These are phyloP conservation scores for Fusarium drepaniforme DNA, from an alignment of 2,329 filamentous ascomycete species.

Conservation along the genomic window DNA sequence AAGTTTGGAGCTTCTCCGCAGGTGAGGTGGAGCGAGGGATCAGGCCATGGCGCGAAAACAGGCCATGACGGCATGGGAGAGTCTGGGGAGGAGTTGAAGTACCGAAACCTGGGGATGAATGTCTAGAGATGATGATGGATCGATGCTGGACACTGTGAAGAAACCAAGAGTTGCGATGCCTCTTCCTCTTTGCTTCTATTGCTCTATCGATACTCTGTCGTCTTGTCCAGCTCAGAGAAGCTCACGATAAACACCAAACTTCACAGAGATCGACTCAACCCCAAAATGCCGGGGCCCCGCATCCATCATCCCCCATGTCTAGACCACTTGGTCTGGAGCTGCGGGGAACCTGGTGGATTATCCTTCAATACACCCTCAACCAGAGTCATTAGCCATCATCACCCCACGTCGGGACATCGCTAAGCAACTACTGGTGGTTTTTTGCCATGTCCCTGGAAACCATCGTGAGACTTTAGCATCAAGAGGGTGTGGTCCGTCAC, in stretches of 20 bases:
- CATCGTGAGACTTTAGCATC: not conserved
- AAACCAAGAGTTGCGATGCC: too few species aligned
- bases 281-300: slow-evolving; percentile 8
- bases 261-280: not conserved
- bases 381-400: not conserved
- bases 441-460: not conserved
- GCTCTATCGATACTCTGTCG: not conserved
- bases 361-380: not conserved
- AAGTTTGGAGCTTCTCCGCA: slow-evolving; percentile 2
- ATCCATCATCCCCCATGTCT: not conserved
- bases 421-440: not conserved
- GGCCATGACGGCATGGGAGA: not conserved
- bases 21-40: slow-evolving; percentile 4
- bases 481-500: not conserved
- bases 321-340: not conserved
- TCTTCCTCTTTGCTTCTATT: not conserved
- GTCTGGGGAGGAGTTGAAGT: not conserved
- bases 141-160: not conserved
- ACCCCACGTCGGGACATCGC: not conserved
- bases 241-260: not conserved
- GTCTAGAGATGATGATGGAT: not conserved
- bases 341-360: slow-evolving; percentile 1
- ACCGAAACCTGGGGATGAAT: not conserved
- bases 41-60: slow-evolving; percentile 7
- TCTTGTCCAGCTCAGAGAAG: not conserved